phyloP scores from a whole-genome alignment of 768 basidiomycete species.

The Kwoniella dejecticola region DNA sequence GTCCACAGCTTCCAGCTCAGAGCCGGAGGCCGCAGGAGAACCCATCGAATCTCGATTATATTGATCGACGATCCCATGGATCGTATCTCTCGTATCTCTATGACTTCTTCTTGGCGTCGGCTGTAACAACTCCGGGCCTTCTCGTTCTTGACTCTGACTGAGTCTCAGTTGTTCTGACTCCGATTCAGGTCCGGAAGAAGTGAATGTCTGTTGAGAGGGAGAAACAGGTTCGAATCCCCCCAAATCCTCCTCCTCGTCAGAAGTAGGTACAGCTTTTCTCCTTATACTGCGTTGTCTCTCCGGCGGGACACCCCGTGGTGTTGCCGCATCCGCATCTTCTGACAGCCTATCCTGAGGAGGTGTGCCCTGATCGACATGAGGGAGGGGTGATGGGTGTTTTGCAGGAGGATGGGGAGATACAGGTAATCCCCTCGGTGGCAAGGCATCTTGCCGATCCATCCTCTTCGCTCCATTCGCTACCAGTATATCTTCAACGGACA shows the following conservation, averaged over 20 bases:
- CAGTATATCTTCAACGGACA: slow-evolving; percentile 52
- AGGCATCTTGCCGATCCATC: slow-evolving; percentile 44
- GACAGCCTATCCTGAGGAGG: slow-evolving; percentile 9
- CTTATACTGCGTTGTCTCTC: slow-evolving; percentile 1
- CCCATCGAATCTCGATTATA: slow-evolving; percentile 21
- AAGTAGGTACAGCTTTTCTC: background rate
- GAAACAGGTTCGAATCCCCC: slow-evolving; percentile 4
- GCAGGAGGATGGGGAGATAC: slow-evolving; percentile 20
- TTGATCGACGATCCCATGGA: slow-evolving; percentile 21
- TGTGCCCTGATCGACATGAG: background rate
- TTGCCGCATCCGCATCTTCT: background rate
- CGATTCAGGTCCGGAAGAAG: background rate
- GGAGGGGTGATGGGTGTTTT: background rate
- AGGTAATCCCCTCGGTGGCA: slow-evolving; percentile 17
- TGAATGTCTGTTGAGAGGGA: slow-evolving; percentile 2
- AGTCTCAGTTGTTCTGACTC: background rate
- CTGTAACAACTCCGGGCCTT: slow-evolving; percentile 3
- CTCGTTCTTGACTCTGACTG: background rate
- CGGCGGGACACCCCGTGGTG: background rate
- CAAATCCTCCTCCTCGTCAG: slow-evolving; percentile 8
- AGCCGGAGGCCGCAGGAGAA: too few species aligned
- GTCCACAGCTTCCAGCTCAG: background rate
- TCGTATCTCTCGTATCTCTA: slow-evolving; percentile 20
- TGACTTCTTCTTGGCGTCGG: slow-evolving; percentile 9
- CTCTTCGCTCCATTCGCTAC: slow-evolving; percentile 48